A percentile compares a stretch with the other conserved stretches of the same genome.
These are phyloP conservation scores for Aspergillus bombycis DNA, from an alignment of 2,329 filamentous ascomycete species.

Conservation along the genomic window DNA sequence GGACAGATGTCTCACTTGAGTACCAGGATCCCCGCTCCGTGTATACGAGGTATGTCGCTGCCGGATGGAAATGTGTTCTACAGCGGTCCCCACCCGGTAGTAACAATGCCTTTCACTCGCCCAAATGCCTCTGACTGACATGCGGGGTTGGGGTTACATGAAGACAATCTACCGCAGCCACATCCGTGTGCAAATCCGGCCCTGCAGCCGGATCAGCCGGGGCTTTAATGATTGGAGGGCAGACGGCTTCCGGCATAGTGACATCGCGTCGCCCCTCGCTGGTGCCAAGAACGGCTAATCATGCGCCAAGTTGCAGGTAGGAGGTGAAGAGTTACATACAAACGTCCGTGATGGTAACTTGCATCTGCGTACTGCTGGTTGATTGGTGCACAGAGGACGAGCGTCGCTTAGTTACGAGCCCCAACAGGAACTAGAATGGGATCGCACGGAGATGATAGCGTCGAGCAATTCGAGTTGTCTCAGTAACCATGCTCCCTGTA, in stretches of 20 bases:
- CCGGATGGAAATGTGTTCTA: not conserved
- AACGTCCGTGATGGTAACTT: too few relatives aligned
- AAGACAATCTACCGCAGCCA: not conserved
- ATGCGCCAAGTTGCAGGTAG: not conserved
- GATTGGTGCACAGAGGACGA: not conserved
- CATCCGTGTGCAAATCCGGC: not conserved
- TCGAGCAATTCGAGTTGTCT: not conserved
- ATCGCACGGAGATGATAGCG: not conserved
- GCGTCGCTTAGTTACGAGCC: not conserved
- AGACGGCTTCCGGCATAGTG: not conserved
- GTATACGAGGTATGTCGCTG: not conserved
- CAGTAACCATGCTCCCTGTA: slow-evolving; percentile 1
- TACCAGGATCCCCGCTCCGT: not conserved
- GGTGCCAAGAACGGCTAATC: not conserved
- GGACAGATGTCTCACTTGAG: not conserved
- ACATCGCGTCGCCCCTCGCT: not conserved
- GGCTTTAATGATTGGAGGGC: not conserved
- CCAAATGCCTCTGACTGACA: not conserved
- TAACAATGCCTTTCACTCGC: not conserved
- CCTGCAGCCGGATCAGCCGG: not conserved
- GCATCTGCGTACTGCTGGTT: not conserved
- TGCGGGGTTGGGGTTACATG: not conserved
- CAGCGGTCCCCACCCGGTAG: too few relatives aligned
- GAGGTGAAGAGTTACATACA: too few relatives aligned
- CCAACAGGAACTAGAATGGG: not conserved